These are phyloP conservation scores for Entomortierella lignicola DNA, from an alignment of 192 early-diverging fungal genomes.

Conservation along the genomic window DNA sequence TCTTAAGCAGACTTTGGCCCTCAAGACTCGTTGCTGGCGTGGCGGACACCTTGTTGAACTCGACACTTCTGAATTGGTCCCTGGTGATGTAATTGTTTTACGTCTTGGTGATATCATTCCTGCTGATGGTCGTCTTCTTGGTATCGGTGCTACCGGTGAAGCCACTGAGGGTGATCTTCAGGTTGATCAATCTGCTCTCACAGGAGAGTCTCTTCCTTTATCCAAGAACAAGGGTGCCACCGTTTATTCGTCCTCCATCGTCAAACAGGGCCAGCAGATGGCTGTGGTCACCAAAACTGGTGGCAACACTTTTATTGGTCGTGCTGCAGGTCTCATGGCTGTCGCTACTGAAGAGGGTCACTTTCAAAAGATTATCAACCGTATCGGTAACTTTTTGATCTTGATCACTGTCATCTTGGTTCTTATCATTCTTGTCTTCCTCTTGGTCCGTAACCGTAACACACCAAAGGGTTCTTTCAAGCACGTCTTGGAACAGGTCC, in stretches of 20 bases:
- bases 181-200: constrained; percentile 94
- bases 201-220: constrained; percentile 94
- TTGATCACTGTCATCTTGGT: constrained; percentile 82
- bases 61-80: constrained; percentile 82
- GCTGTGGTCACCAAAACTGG: constrained; percentile 95
- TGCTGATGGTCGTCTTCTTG: constrained; percentile 87
- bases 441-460: constrained; percentile 63
- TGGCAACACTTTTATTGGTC: constrained; percentile 91
- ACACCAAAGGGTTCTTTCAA: constrained; percentile 37
- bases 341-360: constrained; percentile 94
- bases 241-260: constrained; percentile 92
- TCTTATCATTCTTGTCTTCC: constrained; percentile 82
- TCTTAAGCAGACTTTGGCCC: constrained; percentile 93
- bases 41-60: constrained; percentile 80
- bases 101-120: constrained; percentile 96
- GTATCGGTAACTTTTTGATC: constrained; percentile 94
- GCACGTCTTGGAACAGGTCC: constrained; percentile 71
- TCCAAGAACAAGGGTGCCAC: constrained; percentile 82
- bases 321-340: constrained; percentile 92
- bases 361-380: constrained; percentile 95
- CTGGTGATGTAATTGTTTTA: constrained; percentile 92
- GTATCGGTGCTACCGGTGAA: constrained; percentile 82
- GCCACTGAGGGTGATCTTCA: constrained; percentile 79
- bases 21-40: constrained; percentile 85
- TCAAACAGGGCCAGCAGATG: constrained; percentile 95